Percentiles rank a stretch among this genome's conserved stretches.
These are phyloP conservation scores for Colletotrichum sp. DNA, from an alignment of 2,329 filamentous ascomycete species.

Conservation along the genomic window DNA sequence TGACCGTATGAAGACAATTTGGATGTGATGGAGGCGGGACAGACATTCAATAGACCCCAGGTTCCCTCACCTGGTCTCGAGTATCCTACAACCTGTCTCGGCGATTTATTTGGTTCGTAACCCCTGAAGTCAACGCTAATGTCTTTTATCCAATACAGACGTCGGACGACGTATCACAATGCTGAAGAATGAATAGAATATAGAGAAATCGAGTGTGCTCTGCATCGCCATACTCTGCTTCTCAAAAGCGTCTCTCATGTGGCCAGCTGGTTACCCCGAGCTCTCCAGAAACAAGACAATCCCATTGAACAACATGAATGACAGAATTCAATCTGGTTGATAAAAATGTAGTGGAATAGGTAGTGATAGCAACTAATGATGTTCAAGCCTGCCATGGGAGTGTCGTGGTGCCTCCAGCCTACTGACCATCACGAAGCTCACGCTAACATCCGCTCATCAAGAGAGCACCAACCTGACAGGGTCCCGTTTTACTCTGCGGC, in stretches of 20 bases:
- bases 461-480: background rate
- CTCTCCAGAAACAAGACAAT: background rate
- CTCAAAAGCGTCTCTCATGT: background rate
- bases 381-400: background rate
- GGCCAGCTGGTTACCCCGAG: background rate
- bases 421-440: background rate
- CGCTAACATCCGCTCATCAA: background rate
- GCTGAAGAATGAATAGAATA: background rate
- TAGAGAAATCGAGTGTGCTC: background rate
- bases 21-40: background rate
- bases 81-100: background rate
- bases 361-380: background rate
- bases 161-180: background rate
- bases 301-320: background rate
- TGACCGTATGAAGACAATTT: background rate
- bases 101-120: background rate
- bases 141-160: background rate
- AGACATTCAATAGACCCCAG: background rate
- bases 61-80: background rate
- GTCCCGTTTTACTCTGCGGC: background rate
- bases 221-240: background rate
- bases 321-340: background rate
- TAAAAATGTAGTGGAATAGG: background rate
- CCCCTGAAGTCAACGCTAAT: background rate
- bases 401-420: background rate